Base-by-base conservation (phyloP, 2,329 filamentous ascomycete genomes). In the Didymella pinodella region DNA sequence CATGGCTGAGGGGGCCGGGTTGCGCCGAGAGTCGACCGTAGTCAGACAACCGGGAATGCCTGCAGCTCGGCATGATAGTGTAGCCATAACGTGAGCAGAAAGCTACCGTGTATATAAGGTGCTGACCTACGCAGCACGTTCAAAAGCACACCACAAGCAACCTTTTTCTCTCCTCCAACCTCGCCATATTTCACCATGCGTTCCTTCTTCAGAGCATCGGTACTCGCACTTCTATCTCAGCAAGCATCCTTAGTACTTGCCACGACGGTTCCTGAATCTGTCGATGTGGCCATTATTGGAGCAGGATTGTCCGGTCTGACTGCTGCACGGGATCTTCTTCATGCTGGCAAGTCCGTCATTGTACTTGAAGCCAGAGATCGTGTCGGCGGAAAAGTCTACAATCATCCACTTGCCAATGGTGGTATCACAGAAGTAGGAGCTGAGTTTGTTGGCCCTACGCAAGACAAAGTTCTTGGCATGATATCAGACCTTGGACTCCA, bases 361-460 rank as follows among this genome's bases (percentile, higher is more conserved):
- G 75, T 86, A 0, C 70, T 86, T 1, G 84, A 86, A 62, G 83
- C 83, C 1, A 75, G 79, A 4, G 76, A 83, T 40, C 77, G 81
- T 0, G 80, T 85, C 0, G 83, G 84, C 0, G 84, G 84, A 7
- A 86, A 85, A 69, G 84, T 81, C 0, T 82, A 57, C 22, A 70
- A 67, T 28, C 25, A 55, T 10, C 58, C 49, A 22, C 47, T 69
- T 22, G 54, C 55, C n/a, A 68, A 67, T 47, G 65, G 68, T 2
- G 63, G 61, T 14, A 54, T 67, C 40, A 67, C 65, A 1, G 66
- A 72, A 58, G 63, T 68, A 0, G 68, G 65, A 2, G 64, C 65
- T 22, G 68, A 69, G 20, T 70, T 69, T 18, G 62, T 72, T 5
- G 68, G 69, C 0, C 65, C 65, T 14, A 70, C 68, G 1, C 64